Evolutionary conservation across 768 basidiomycete species (phyloP).

Genomic region (Tricholomella constricta): DNA sequence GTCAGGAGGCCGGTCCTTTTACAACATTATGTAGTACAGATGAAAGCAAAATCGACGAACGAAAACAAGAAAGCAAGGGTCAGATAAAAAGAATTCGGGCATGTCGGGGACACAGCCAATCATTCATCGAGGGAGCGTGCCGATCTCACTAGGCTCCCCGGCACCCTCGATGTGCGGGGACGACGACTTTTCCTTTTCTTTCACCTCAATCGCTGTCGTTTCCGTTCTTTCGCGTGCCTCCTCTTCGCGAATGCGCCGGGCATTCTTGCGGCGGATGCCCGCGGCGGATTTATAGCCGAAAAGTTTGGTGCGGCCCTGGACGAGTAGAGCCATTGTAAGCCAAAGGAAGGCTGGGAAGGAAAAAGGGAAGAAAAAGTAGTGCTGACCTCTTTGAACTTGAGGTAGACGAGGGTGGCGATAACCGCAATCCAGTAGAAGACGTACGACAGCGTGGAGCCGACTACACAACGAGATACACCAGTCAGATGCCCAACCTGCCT

Average conservation of each 20-base stretch:
- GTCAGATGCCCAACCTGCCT: too few relatives aligned
- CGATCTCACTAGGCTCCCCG: background rate
- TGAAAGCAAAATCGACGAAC: too few relatives aligned
- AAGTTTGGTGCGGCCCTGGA: constrained; percentile 63
- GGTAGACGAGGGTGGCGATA: constrained; percentile 60
- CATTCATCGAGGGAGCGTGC: constrained; percentile 1
- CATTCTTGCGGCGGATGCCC: constrained; percentile 34
- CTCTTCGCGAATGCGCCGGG: constrained; percentile 16
- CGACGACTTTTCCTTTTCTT: background rate
- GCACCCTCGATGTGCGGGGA: background rate
- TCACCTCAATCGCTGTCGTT: background rate
- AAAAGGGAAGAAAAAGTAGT: background rate
- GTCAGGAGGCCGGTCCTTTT: too few relatives aligned
- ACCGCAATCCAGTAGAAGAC: constrained; percentile 92
- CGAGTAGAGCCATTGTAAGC: too few relatives aligned
- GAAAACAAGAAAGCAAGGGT: too few relatives aligned
- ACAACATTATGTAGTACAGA: too few relatives aligned
- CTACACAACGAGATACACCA: constrained; percentile 25
- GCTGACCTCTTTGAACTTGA: constrained; percentile 65
- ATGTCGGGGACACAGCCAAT: too few relatives aligned
- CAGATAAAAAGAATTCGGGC: too few relatives aligned
- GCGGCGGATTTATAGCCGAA: constrained; percentile 59
- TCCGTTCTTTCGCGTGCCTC: background rate
- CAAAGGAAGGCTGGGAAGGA: background rate
- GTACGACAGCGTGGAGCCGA: constrained; percentile 84